Evolutionary conservation across 495 filamentous ascomycete species (phyloP), one percentile per base, ranked within the genome.

Genomic region (Bathelium albidoporum): DNA sequence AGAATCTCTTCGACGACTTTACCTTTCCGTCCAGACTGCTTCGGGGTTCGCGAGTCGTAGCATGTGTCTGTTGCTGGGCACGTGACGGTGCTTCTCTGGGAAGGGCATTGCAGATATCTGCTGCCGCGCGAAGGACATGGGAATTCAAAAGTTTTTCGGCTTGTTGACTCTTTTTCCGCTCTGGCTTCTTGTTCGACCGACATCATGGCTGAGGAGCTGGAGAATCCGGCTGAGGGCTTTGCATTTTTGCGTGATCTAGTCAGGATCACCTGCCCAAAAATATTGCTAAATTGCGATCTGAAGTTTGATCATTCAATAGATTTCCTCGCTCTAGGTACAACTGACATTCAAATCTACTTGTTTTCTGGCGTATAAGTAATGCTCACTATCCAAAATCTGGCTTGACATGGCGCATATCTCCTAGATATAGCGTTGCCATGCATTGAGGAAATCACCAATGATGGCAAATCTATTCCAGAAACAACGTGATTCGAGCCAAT

Each of bases 251-350:
- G 49, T 55, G 49, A 55, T 55, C 49, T 55, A 55, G 49, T 55
- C 49, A 55, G 49, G 49, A 29, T 55, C 49, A 55, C 49, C 49
- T 55, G 29, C 49, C 16, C 26, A 55, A 55, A 55, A 55, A 9
- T 55, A 20, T 20, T 4, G 49, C 49, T 55, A 29, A 55, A 55
- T 55, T 55, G 49, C 49, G 49, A 55, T 55, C 24, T 55, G 49
- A 14, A 55, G 24, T 29, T 55, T 55, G 49, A 55, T 55, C 20
- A 55, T 55, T 55, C 20, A 55, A 55, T 55, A 55, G 49, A 55
- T 55, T 55, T 55, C 49, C 16, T 55, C 9, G 16, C 49, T 39
- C 34, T 55, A 55, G 20, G 49, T 29, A 55, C 22, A n/a, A 55
- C 29, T 20, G 49, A 29, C 49, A 55, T 20, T 55, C 49, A 20